These are phyloP conservation scores for Hirsutella thompsonii DNA, from an alignment of 2,329 filamentous ascomycete species.

Conservation along the genomic window DNA sequence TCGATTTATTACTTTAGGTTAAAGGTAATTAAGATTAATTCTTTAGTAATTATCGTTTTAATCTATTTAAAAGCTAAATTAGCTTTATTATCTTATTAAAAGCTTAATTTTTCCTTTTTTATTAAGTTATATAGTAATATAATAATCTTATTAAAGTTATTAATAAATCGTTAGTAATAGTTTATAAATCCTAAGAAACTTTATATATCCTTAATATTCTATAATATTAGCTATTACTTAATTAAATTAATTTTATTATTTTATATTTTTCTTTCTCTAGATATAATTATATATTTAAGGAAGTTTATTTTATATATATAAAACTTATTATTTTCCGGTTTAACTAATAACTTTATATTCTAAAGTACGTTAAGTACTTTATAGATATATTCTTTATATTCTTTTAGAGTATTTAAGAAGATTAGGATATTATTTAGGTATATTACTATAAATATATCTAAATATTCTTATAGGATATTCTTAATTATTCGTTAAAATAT, in stretches of 20 bases:
- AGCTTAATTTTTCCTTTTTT: background rate
- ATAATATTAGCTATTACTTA: background rate
- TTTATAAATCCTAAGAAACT: constrained; percentile 4
- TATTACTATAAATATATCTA: constrained; percentile 6
- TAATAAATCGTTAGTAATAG: constrained; percentile 9
- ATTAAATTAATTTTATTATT: background rate
- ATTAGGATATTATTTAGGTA: constrained; percentile 7
- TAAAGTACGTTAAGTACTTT: constrained; percentile 1
- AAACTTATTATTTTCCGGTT: constrained; percentile 1
- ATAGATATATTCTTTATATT: constrained; percentile 4
- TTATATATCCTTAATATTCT: constrained; percentile 3
- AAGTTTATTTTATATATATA: constrained; percentile 1
- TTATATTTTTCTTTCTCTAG: background rate
- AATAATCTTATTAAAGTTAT: constrained; percentile 4
- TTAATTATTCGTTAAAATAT: constrained; percentile 6
- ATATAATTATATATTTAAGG: background rate
- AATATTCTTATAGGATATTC: constrained; percentile 4
- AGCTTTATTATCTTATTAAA: background rate
- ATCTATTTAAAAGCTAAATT: background rate
- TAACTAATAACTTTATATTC: constrained; percentile 1
- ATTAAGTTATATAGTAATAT: background rate
- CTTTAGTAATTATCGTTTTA: background rate
- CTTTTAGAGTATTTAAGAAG: constrained; percentile 5
- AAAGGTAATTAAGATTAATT: background rate
- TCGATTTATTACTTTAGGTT: background rate